Conservation (phyloP, 257 asterid species). For the Salvia miltiorrhiza region DNA sequence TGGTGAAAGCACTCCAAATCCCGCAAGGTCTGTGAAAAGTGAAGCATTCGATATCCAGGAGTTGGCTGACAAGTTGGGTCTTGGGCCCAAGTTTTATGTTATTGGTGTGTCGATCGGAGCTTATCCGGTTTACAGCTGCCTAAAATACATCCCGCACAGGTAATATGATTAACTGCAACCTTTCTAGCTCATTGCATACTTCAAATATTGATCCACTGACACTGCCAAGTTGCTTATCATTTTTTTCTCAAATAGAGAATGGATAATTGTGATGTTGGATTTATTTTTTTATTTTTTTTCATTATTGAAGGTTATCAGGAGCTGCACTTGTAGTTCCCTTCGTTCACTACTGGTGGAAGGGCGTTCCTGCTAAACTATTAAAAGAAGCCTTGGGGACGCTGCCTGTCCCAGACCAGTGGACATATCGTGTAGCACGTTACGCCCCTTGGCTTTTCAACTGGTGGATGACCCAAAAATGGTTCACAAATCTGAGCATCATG, state of each 20-base stretch:
- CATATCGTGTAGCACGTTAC: slow-evolving; percentile 58
- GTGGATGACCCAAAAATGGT: slow-evolving; percentile 91
- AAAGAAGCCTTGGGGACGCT: slow-evolving; percentile 31
- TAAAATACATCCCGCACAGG: slow-evolving; percentile 65
- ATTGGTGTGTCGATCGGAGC: slow-evolving; percentile 84
- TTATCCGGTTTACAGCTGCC: slow-evolving; percentile 62
- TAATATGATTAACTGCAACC: background rate
- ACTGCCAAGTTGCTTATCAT: background rate
- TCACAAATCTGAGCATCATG: slow-evolving; percentile 49
- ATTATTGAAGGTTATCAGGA: slow-evolving; percentile 56
- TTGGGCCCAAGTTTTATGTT: slow-evolving; percentile 65
- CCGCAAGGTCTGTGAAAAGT: slow-evolving; percentile 60
- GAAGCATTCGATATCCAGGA: slow-evolving; percentile 86
- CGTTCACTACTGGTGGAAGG: slow-evolving; percentile 73
- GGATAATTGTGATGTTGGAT: background rate
- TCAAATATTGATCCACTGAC: background rate
- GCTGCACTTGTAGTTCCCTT: slow-evolving; percentile 73
- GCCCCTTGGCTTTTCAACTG: slow-evolving; percentile 74
- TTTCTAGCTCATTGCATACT: background rate
- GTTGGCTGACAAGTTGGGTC: slow-evolving; percentile 66
- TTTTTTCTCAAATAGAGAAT: background rate
- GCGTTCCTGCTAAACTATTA: slow-evolving; percentile 51
- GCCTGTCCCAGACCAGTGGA: slow-evolving; percentile 43
- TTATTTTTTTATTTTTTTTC: too few relatives aligned
- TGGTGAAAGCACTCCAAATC: slow-evolving; percentile 91